Conservation (phyloP, 2,329 filamentous ascomycete species). For the Bipolaris gigantea region DNA sequence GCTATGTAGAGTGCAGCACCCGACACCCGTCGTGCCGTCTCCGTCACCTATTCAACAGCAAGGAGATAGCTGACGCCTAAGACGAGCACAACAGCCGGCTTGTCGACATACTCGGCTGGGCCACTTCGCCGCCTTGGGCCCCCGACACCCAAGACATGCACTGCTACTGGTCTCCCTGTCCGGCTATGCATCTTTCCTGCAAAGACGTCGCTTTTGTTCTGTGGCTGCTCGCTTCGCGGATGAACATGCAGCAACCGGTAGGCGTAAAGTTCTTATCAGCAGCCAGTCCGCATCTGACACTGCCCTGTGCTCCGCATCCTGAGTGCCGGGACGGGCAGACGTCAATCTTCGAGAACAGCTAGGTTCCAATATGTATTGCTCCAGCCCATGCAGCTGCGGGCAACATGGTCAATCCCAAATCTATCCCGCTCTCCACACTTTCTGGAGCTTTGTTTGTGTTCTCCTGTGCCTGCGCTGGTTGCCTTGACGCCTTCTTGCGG, state of each 20-base stretch:
- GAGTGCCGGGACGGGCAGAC: constrained; percentile 29
- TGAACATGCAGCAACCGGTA: constrained; percentile 21
- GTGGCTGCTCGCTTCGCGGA: constrained; percentile 33
- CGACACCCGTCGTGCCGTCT: constrained; percentile 1
- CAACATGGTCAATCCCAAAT: constrained; percentile 14
- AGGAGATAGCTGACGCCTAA: constrained; percentile 33
- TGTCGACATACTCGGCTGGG: constrained; percentile 23
- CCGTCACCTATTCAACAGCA: constrained; percentile 15
- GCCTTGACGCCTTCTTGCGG: constrained; percentile 7
- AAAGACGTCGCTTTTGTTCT: constrained; percentile 16
- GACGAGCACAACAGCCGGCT: constrained; percentile 21
- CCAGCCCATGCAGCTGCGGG: constrained; percentile 20
- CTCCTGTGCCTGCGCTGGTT: neutral
- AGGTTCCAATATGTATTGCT: constrained; percentile 32
- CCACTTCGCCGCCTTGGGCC: constrained; percentile 9
- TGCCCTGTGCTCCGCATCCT: constrained; percentile 31
- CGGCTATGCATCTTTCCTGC: constrained; percentile 18
- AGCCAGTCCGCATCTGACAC: constrained; percentile 27
- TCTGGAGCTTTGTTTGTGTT: constrained; percentile 2
- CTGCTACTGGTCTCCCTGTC: constrained; percentile 18
- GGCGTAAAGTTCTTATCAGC: constrained; percentile 38
- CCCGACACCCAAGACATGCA: constrained; percentile 7
- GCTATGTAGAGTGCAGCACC: neutral
- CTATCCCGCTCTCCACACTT: constrained; percentile 12
- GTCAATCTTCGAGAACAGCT: constrained; percentile 31